Conservation (phyloP, 495 filamentous ascomycete genomes). For the Pyrenula aspistea region DNA sequence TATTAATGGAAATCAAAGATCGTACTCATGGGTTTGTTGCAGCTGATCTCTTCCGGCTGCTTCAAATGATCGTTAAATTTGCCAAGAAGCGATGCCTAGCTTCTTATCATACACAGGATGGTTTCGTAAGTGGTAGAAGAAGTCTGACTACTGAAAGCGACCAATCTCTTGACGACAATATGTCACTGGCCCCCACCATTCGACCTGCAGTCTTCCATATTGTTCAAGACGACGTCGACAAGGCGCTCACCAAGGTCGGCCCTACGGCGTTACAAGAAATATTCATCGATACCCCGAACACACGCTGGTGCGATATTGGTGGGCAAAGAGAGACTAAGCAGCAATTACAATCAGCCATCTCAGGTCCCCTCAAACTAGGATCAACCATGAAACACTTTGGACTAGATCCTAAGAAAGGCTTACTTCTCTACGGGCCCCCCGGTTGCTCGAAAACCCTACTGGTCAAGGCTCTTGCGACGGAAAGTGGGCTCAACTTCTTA, state of each 20-base stretch:
- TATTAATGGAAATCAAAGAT: constrained; percentile 36
- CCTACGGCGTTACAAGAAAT: constrained; percentile 88
- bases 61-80: constrained; percentile 19
- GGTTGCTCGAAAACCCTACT: constrained; percentile 94
- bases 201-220: constrained; percentile 1
- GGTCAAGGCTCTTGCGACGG: constrained; percentile 85
- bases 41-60: constrained; percentile 42
- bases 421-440: constrained; percentile 87
- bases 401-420: constrained; percentile 61
- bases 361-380: constrained; percentile 53
- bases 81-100: constrained; percentile 6
- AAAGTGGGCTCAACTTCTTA: constrained; percentile 86
- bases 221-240: constrained; percentile 35
- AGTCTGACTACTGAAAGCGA: constrained; percentile 25
- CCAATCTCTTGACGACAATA: constrained; percentile 9
- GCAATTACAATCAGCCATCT: constrained; percentile 48
- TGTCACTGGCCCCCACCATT: neutral
- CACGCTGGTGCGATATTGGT: constrained; percentile 83
- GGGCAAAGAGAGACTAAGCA: constrained; percentile 75
- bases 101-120: neutral
- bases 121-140: neutral
- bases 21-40: constrained; percentile 62
- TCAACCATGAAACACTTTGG: constrained; percentile 38
- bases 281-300: constrained; percentile 74
- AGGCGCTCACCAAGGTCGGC: constrained; percentile 43